Conservation (phyloP, 2,329 filamentous ascomycete species). For the Penicillium sp. region DNA sequence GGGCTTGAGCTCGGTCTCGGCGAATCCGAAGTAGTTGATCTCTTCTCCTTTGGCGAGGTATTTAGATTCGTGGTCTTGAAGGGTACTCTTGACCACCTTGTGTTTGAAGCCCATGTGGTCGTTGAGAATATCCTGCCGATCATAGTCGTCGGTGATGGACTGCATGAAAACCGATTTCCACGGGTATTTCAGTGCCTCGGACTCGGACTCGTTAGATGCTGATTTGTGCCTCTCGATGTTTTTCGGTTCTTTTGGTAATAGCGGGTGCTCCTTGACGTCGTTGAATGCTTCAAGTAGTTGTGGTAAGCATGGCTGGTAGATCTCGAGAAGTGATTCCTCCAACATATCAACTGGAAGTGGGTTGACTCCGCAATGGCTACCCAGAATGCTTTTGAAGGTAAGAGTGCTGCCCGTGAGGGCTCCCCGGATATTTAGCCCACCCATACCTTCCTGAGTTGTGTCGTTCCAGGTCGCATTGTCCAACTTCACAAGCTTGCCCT, state of each 20-base stretch:
- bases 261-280: constrained; percentile 23
- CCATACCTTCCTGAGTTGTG: constrained; percentile 25
- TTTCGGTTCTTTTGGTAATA: neutral
- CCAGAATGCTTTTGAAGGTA: constrained; percentile 45
- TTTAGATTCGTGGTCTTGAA: constrained; percentile 34
- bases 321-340: constrained; percentile 39
- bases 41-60: constrained; percentile 39
- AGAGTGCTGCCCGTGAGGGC: constrained; percentile 44
- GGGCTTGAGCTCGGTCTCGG: constrained; percentile 47
- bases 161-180: constrained; percentile 46
- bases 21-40: constrained; percentile 51
- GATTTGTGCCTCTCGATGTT: neutral
- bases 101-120: constrained; percentile 41
- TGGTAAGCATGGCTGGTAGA: constrained; percentile 48
- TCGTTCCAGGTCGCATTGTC: constrained; percentile 27
- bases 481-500: constrained; percentile 28
- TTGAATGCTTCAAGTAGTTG: constrained; percentile 45
- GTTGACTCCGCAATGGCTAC: constrained; percentile 46
- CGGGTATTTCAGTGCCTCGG: constrained; percentile 21
- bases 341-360: constrained; percentile 47
- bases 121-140: constrained; percentile 41
- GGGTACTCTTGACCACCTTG: constrained; percentile 32
- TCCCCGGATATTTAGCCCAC: constrained; percentile 43
- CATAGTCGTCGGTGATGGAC: constrained; percentile 45
- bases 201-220: constrained; percentile 6